Conservation (phyloP, 345 rosid genomes). For the Populus alba region DNA sequence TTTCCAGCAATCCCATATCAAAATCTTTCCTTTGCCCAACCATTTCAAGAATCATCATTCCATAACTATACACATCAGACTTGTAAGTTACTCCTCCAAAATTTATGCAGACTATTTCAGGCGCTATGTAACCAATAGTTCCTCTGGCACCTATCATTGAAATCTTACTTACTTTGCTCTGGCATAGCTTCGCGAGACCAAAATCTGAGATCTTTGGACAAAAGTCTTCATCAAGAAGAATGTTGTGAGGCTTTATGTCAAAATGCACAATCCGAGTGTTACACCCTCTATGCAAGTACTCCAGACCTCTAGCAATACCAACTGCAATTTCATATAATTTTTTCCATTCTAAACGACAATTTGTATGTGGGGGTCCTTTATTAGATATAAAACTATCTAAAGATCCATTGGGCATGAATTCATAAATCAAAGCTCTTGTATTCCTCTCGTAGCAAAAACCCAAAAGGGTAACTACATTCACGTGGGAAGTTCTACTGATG, state of each 20-base stretch:
- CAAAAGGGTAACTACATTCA: conserved; percentile 36
- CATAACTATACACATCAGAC: conserved; percentile 20
- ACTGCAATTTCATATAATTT: too few relatives aligned
- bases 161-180: conserved; percentile 7
- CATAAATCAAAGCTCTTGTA: conserved; percentile 37
- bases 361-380: background rate
- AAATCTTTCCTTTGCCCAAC: background rate
- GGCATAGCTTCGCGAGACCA: background rate
- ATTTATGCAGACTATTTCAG: conserved; percentile 12
- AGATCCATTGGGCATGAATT: conserved; percentile 42
- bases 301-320: too few relatives aligned
- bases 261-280: conserved; percentile 10
- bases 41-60: conserved; percentile 14
- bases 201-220: too few relatives aligned
- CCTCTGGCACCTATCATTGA: conserved; percentile 16
- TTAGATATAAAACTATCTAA: conserved; percentile 23
- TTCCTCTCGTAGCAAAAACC: conserved; percentile 41
- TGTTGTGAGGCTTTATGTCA: conserved; percentile 29
- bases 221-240: conserved; percentile 17
- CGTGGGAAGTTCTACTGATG: conserved; percentile 48
- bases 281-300: too few relatives aligned
- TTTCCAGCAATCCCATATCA: background rate
- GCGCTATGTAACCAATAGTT: conserved; percentile 19
- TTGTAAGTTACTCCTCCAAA: conserved; percentile 12
- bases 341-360: background rate